Percentiles rank a stretch among this genome's conserved stretches.
Evolutionary conservation across 2,329 filamentous ascomycete species (phyloP).

Genomic region (Ophiostoma sp.): DNA sequence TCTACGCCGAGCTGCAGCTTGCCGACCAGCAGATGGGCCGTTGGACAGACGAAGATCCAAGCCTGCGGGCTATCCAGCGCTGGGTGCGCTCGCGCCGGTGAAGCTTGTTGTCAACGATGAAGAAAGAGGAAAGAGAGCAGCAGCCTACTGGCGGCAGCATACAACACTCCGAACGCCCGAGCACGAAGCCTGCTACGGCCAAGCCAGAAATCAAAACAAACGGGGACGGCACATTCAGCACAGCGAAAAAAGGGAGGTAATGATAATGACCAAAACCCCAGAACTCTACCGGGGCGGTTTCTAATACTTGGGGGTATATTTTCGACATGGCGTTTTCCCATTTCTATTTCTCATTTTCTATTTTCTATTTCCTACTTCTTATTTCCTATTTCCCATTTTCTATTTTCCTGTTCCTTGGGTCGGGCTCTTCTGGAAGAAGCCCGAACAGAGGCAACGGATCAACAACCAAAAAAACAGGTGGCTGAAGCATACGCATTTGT

Average conservation of each 20-base stretch:
- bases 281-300: background rate
- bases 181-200: background rate
- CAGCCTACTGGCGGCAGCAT: no score
- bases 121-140: no score
- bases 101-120: background rate
- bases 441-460: background rate
- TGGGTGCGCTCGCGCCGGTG: conserved; percentile 49
- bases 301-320: background rate
- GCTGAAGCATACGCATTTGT: background rate
- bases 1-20: conserved; percentile 51
- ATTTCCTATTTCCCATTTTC: background rate
- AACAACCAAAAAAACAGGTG: background rate
- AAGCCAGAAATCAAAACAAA: background rate
- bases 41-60: conserved; percentile 60
- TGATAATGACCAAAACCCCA: background rate
- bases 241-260: conserved; percentile 5
- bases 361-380: background rate
- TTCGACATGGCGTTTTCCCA: background rate
- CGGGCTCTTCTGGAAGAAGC: background rate
- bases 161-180: no score
- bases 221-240: background rate
- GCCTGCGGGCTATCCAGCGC: conserved; percentile 50
- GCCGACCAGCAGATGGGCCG: conserved; percentile 52
- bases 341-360: background rate
- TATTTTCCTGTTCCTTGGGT: background rate